Conservation (phyloP, 148 eudicot species). For the Amaranthus hypochondriacus region DNA sequence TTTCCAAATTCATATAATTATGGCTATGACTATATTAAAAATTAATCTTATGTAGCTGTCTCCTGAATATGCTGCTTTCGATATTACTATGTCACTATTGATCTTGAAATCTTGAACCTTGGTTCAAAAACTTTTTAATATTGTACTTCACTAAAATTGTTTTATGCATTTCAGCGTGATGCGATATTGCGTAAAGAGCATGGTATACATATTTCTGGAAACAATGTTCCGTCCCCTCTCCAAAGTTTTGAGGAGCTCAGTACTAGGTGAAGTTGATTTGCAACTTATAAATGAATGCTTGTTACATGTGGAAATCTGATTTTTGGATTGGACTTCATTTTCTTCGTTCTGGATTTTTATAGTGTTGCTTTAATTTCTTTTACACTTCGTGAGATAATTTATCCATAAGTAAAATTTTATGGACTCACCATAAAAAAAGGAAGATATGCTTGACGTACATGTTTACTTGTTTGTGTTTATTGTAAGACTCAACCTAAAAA, state of each 20-base stretch:
- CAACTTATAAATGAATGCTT: not conserved
- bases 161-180: conserved; percentile 51
- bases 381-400: not conserved
- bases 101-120: conserved; percentile 5
- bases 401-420: not conserved
- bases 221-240: conserved; percentile 82
- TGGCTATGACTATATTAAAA: not conserved
- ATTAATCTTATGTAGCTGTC: not conserved
- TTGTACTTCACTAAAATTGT: conserved; percentile 6
- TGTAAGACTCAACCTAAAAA: not conserved
- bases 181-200: conserved; percentile 66
- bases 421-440: too few relatives aligned
- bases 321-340: not conserved
- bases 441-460: not conserved
- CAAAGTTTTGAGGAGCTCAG: conserved; percentile 64
- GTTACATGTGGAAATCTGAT: not conserved
- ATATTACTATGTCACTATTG: not conserved
- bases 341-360: not conserved
- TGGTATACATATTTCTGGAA: conserved; percentile 70
- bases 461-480: not conserved
- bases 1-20: not conserved
- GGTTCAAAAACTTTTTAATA: not conserved
- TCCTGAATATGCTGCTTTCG: not conserved
- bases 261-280: conserved; percentile 44
- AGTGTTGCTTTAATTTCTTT: too few relatives aligned